phyloP scores from a whole-genome alignment of 305 asterid genomes.

The Solanum aculeatissimum region DNA sequence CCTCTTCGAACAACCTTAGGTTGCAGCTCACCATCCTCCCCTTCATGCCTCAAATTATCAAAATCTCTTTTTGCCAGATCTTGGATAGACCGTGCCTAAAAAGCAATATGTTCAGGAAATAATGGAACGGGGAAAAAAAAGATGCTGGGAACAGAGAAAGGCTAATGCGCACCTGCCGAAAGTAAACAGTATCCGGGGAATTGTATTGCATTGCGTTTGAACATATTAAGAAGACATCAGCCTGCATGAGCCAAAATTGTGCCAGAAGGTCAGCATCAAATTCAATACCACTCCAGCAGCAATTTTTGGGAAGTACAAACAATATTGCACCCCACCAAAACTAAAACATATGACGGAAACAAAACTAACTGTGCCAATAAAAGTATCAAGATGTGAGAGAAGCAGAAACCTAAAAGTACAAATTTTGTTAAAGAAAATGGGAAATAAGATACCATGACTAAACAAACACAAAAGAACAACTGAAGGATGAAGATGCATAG shows the following conservation, averaged over 20 bases:
- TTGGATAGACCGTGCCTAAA: constrained; percentile 79
- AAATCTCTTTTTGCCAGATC: constrained; percentile 87
- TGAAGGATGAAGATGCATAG: neutral
- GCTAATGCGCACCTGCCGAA: constrained; percentile 65
- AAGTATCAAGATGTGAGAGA: neutral
- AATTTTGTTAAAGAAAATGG: neutral
- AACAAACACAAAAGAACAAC: neutral
- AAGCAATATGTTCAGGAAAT: constrained; percentile 1
- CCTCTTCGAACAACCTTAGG: constrained; percentile 91
- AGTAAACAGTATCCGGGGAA: constrained; percentile 73
- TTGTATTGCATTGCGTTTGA: constrained; percentile 96
- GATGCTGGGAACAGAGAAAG: neutral
- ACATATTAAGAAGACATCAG: constrained; percentile 78
- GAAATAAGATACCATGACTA: neutral
- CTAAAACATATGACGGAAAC: neutral
- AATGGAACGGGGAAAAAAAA: constrained; percentile 1
- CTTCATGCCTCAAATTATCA: constrained; percentile 72
- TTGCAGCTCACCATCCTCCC: constrained; percentile 81
- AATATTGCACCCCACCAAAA: neutral
- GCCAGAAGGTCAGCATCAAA: neutral
- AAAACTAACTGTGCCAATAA: neutral
- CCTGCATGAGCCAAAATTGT: constrained; percentile 36
- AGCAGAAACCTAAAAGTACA: neutral
- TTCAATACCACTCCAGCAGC: neutral
- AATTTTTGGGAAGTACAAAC: neutral